Evolutionary conservation across 495 filamentous ascomycete genomes (phyloP).

Genomic region (Neurospora sp.): DNA sequence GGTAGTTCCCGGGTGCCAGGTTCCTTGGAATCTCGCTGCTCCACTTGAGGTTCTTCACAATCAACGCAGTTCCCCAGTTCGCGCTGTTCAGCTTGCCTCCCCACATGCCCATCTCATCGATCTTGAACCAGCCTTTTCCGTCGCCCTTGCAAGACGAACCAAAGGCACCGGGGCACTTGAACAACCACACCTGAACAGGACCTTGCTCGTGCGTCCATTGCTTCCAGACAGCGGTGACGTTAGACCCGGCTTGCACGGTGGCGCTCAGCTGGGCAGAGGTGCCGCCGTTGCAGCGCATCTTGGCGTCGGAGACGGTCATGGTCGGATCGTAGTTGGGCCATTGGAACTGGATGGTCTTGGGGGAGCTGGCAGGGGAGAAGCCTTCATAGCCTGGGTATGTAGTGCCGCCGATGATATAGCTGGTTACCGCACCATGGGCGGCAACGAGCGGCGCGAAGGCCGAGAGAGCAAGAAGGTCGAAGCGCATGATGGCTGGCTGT

Average conservation of each 20-base stretch:
- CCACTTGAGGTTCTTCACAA: constrained; percentile 40
- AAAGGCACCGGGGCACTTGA: constrained; percentile 27
- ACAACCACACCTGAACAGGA: constrained; percentile 39
- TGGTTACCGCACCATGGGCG: constrained; percentile 44
- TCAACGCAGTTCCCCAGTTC: constrained; percentile 40
- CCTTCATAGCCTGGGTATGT: constrained; percentile 39
- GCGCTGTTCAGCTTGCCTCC: constrained; percentile 31
- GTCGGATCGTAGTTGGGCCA: constrained; percentile 45
- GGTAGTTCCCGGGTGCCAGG: constrained; percentile 29
- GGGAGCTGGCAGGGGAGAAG: constrained; percentile 29
- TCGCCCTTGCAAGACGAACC: constrained; percentile 21
- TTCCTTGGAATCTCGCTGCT: constrained; percentile 27
- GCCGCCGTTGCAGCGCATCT: constrained; percentile 39
- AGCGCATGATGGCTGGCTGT: constrained; percentile 2
- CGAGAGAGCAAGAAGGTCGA: neutral
- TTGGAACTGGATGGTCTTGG: constrained; percentile 40
- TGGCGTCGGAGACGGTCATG: constrained; percentile 25
- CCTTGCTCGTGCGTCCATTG: constrained; percentile 43
- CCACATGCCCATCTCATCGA: constrained; percentile 34
- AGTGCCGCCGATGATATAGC: constrained; percentile 39
- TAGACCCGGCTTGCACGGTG: constrained; percentile 32
- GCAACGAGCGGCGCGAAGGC: constrained; percentile 22
- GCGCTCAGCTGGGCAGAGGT: constrained; percentile 24
- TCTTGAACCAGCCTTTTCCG: constrained; percentile 40
- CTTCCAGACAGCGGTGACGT: constrained; percentile 39